These are phyloP conservation scores for Yamadazyma takamatsuzukensis DNA, from an alignment of 805 yeast genomes.

Conservation along the genomic window DNA sequence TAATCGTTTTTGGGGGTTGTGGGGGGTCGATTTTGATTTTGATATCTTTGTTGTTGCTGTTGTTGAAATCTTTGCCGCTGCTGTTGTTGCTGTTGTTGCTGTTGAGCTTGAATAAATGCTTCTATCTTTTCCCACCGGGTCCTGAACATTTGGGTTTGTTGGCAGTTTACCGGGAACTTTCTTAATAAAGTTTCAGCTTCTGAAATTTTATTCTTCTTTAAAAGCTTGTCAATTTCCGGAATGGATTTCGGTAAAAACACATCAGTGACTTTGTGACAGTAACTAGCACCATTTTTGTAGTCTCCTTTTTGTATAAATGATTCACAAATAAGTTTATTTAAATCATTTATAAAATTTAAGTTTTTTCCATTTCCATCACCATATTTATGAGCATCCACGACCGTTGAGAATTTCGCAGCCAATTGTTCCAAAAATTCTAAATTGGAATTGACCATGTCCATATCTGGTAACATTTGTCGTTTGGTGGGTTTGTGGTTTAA, in stretches of 20 bases:
- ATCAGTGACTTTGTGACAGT: slow-evolving; percentile 22
- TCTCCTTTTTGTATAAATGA: slow-evolving; percentile 25
- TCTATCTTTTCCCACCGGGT: slow-evolving; percentile 31
- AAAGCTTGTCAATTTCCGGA: slow-evolving; percentile 32
- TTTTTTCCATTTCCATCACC: slow-evolving; percentile 6
- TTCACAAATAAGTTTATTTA: slow-evolving; percentile 41
- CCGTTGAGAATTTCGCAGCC: slow-evolving; percentile 23
- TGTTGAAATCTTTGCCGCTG: slow-evolving; percentile 42
- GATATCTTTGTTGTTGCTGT: slow-evolving; percentile 47
- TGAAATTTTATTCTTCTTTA: slow-evolving; percentile 26
- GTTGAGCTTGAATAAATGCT: slow-evolving; percentile 24
- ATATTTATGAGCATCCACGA: no score
- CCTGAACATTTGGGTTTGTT: slow-evolving; percentile 37
- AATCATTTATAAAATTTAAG: slow-evolving; percentile 24
- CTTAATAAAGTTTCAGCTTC: slow-evolving; percentile 40
- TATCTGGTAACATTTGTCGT: slow-evolving; percentile 23
- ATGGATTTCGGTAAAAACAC: slow-evolving; percentile 39
- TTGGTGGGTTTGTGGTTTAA: slow-evolving; percentile 17
- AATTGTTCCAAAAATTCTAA: slow-evolving; percentile 40
- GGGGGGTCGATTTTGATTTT: slow-evolving; percentile 33
- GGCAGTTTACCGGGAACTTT: slow-evolving; percentile 29
- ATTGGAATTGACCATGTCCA: slow-evolving; percentile 36
- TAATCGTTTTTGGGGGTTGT: slow-evolving; percentile 56
- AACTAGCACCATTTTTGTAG: slow-evolving; percentile 17
- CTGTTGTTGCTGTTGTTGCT: slow-evolving; percentile 33